phyloP scores from a whole-genome alignment of 2,329 filamentous ascomycete genomes.

The Macroventuria anomochaeta region DNA sequence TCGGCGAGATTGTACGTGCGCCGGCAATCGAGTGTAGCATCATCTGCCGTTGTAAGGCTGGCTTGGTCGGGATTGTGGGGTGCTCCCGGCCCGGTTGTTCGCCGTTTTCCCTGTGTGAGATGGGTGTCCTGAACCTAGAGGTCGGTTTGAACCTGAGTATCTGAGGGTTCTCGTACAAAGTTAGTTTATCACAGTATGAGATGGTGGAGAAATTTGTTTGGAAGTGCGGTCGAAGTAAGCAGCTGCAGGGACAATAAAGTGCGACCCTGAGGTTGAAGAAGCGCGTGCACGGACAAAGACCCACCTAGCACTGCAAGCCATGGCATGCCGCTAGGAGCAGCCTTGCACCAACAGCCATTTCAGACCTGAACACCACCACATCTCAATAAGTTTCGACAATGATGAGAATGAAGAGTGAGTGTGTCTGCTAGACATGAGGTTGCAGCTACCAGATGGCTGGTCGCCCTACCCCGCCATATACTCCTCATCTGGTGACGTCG shows the following conservation, averaged over 20 bases:
- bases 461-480: not conserved
- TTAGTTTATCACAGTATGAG: too few relatives aligned
- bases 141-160: too few relatives aligned
- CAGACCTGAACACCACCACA: not conserved
- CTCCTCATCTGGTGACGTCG: not conserved
- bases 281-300: not conserved
- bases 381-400: not conserved
- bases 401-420: not conserved
- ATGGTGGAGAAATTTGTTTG: too few relatives aligned
- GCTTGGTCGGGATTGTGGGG: not conserved
- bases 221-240: not conserved
- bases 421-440: not conserved
- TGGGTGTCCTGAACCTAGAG: not conserved
- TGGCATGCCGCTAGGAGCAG: not conserved
- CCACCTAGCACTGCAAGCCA: not conserved
- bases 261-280: conserved; percentile 3
- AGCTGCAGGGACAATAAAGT: conserved; percentile 1
- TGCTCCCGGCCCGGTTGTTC: not conserved
- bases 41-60: conserved; percentile 10
- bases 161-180: too few relatives aligned
- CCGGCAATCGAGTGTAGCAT: conserved; percentile 8
- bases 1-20: conserved; percentile 7
- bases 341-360: not conserved
- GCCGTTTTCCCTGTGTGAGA: not conserved
- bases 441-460: not conserved